Conservation (phyloP, 2,329 filamentous ascomycete species). For the Penicillium sp. region DNA sequence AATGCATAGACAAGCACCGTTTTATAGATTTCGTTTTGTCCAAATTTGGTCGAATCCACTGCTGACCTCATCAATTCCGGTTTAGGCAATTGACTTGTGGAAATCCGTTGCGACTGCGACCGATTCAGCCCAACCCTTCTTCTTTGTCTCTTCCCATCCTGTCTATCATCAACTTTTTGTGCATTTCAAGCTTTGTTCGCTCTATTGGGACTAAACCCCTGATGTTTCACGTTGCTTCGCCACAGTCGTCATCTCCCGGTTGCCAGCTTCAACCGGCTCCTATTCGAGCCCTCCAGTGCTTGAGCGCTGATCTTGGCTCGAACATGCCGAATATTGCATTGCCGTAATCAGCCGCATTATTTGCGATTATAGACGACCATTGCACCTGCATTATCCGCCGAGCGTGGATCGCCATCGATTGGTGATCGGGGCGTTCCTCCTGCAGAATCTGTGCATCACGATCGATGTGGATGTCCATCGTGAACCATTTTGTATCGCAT, state of each 20-base stretch:
- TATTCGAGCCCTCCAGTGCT: slow-evolving; percentile 3
- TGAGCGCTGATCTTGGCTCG: slow-evolving; percentile 8
- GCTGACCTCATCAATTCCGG: slow-evolving; percentile 16
- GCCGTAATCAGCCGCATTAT: slow-evolving; percentile 7
- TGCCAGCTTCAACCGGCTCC: slow-evolving; percentile 11
- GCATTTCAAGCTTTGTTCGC: neutral
- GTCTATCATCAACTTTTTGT: neutral
- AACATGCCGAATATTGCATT: slow-evolving; percentile 9
- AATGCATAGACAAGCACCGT: no score
- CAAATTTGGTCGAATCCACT: slow-evolving; percentile 1
- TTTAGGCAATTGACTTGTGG: slow-evolving; percentile 8
- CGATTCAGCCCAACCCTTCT: no score
- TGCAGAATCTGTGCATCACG: neutral
- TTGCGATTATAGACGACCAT: no score
- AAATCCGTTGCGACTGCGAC: no score
- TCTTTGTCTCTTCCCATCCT: neutral
- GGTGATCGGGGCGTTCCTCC: neutral
- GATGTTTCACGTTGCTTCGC: slow-evolving; percentile 17
- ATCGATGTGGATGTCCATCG: neutral
- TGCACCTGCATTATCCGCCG: slow-evolving; percentile 3
- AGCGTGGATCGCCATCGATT: slow-evolving; percentile 2
- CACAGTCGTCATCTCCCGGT: slow-evolving; percentile 19
- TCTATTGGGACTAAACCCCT: slow-evolving; percentile 2
- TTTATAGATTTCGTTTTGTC: no score
- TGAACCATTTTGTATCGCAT: no score